A percentile compares a stretch with the other conserved stretches of the same genome.
phyloP scores from a whole-genome alignment of 2,329 filamentous ascomycete species.

The Colletotrichum agaves region DNA sequence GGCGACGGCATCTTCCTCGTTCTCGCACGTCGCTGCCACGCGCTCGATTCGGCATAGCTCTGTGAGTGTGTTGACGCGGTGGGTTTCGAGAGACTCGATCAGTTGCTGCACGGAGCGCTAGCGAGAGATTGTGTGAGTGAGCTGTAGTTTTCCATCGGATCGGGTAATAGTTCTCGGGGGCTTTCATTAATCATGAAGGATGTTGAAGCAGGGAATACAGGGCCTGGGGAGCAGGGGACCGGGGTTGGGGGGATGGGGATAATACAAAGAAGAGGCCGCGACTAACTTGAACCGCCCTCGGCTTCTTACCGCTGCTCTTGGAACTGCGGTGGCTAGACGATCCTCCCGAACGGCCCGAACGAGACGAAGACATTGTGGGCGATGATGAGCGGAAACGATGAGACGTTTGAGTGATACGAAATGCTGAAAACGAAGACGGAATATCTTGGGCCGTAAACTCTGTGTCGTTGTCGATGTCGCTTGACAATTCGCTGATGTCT shows the following conservation, averaged over 20 bases:
- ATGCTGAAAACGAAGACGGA: slow-evolving; percentile 6
- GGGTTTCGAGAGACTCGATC: slow-evolving; percentile 71
- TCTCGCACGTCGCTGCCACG: slow-evolving; percentile 67
- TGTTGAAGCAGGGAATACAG: not conserved
- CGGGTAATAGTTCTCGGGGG: too few species aligned
- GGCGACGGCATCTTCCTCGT: slow-evolving; percentile 67
- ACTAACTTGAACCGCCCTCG: slow-evolving; percentile 45
- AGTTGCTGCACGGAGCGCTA: slow-evolving; percentile 59
- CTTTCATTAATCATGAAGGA: too few species aligned
- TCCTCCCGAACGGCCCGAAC: slow-evolving; percentile 41
- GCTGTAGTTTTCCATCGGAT: not conserved
- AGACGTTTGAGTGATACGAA: not conserved
- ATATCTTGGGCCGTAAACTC: slow-evolving; percentile 22
- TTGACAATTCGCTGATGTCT: not conserved
- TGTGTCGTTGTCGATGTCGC: not conserved
- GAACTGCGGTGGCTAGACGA: slow-evolving; percentile 40
- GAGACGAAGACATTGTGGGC: slow-evolving; percentile 45
- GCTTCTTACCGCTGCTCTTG: slow-evolving; percentile 42
- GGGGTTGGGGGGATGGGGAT: not conserved
- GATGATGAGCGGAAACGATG: not conserved
- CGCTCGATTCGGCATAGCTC: slow-evolving; percentile 79
- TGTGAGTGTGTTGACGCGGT: slow-evolving; percentile 78
- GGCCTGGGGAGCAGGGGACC: not conserved
- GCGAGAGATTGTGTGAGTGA: not conserved
- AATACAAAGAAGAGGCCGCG: slow-evolving; percentile 44